Evolutionary conservation across 192 early-diverging fungal genomes (phyloP).

Genomic region (Radiomyces spectabilis): DNA sequence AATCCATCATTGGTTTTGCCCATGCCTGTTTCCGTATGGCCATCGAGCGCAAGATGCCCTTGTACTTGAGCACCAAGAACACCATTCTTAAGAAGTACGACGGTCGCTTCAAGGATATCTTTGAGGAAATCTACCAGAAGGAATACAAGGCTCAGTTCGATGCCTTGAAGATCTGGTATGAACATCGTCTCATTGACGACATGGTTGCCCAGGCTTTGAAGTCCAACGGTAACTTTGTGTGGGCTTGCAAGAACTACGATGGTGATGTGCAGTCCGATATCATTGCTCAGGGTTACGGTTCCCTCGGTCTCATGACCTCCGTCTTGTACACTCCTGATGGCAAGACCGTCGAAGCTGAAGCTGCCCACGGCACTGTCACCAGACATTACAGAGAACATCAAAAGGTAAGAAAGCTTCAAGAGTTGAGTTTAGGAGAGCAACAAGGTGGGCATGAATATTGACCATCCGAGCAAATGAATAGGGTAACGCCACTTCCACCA

Average conservation of each 20-base stretch:
- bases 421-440: too few species aligned
- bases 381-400: conserved; percentile 95
- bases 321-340: conserved; percentile 91
- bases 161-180: conserved; percentile 88
- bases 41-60: conserved; percentile 79
- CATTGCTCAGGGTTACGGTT: conserved; percentile 95
- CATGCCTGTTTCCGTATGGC: conserved; percentile 92
- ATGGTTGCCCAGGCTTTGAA: conserved; percentile 98
- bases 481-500: conserved; percentile 90
- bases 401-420: conserved; percentile 38
- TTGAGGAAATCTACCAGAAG: conserved; percentile 78
- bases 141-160: conserved; percentile 82
- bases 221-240: conserved; percentile 88
- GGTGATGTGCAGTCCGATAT: conserved; percentile 95
- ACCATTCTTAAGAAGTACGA: conserved; percentile 97
- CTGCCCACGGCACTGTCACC: conserved; percentile 96
- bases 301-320: conserved; percentile 94
- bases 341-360: conserved; percentile 88
- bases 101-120: conserved; percentile 98
- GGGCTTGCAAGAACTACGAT: conserved; percentile 95
- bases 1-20: conserved; percentile 93
- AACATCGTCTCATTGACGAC: conserved; percentile 97
- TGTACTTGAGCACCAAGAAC: conserved; percentile 96
- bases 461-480: too few species aligned
- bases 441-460: too few species aligned